Evolutionary conservation across 768 basidiomycete genomes (phyloP), one percentile per base, ranked within the genome.

Genomic region (Phylloporus scabripes): DNA sequence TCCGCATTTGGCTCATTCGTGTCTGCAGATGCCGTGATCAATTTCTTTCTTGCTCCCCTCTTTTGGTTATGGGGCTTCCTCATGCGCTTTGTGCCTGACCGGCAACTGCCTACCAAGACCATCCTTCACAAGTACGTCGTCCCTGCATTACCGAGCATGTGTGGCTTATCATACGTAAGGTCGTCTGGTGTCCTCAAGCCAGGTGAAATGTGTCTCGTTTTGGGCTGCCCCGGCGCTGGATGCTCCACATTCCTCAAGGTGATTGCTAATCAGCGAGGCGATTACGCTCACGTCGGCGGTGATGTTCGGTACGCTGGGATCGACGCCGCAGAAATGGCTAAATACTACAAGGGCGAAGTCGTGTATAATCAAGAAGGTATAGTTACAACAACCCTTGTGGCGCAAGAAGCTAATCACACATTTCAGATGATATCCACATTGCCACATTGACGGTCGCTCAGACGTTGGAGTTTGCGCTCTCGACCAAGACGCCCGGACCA

Each of bases 201-300:
- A 0, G 83, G 89, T 15, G 85, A 93, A 73, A 92, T 93, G 90
- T 84, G 88, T 60, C 76, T 92, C 6, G 88, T 87, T 18, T 73
- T 88, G 11, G 91, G 91, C 17, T 83, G 87, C 47, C 91, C 91
- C 4, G 87, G 85, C 1, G 77, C 87, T 5, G 92, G 92, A 29
- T 94, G 92, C 62, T 81, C 84, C 1, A 87, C 92, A 0, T 92
- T 95, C 70, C 74, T 95, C 18, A 92, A 90, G 67, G 68, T 82
- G 0, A 83, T 95, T 51, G 79, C 92, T 17, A 92, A 93, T 62
- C 76, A 83, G 52, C 76, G 87, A 4, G 72, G 71, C 7, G 85
- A 78, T 11, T 93, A 79, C 61, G 73, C 79, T 1, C 70, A 58
- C 4, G 79, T 93, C 42, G 62, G 69, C 1, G 90, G 92, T 28